A percentile compares a stretch with the other conserved stretches of the same genome.
phyloP scores from a whole-genome alignment of 306 rosid species.

The Phaseolus lunatus region DNA sequence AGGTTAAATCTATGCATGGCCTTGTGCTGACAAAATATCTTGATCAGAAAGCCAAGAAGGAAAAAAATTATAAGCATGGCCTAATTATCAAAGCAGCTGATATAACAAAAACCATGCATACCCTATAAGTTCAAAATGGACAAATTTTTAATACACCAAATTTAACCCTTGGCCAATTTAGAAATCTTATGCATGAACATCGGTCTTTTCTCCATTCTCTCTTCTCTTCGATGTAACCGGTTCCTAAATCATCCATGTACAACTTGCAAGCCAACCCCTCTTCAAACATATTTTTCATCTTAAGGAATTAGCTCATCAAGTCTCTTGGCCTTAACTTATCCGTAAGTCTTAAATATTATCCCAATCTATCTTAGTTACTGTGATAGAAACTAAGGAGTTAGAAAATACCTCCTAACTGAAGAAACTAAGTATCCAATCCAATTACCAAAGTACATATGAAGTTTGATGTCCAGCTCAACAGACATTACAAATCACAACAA shows the following conservation, averaged over 20 bases:
- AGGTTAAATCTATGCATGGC: background rate
- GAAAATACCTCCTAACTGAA: slow-evolving; percentile 13
- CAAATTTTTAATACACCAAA: background rate
- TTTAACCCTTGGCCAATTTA: background rate
- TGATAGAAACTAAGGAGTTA: slow-evolving; percentile 4
- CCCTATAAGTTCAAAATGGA: background rate
- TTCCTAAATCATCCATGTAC: background rate
- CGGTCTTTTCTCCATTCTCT: background rate
- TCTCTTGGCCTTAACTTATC: background rate
- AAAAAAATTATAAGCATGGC: slow-evolving; percentile 12
- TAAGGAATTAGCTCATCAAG: background rate
- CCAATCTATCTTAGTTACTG: background rate
- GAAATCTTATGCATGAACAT: background rate
- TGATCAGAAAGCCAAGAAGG: background rate
- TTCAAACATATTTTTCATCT: background rate
- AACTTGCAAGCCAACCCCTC: background rate
- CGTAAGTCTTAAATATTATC: background rate
- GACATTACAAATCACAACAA: background rate
- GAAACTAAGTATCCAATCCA: slow-evolving; percentile 11
- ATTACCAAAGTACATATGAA: background rate
- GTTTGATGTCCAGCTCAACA: background rate
- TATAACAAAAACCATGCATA: slow-evolving; percentile 1
- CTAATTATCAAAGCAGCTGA: slow-evolving; percentile 9
- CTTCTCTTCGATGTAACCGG: background rate
- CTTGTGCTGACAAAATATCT: background rate